These are phyloP conservation scores for Berkeleyomyces rouxiae DNA, from an alignment of 2,329 filamentous ascomycete genomes.

Conservation along the genomic window DNA sequence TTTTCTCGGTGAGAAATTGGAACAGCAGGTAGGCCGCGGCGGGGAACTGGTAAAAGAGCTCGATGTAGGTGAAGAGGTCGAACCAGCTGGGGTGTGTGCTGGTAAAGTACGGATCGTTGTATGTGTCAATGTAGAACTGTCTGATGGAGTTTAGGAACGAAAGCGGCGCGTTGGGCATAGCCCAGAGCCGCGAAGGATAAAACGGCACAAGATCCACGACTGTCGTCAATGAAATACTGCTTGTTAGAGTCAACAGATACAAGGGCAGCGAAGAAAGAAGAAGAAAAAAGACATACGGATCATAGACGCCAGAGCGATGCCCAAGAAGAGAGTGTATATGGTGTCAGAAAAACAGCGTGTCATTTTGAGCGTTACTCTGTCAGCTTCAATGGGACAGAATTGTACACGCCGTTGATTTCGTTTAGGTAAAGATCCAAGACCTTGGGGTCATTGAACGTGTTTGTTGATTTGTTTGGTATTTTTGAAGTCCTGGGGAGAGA, in stretches of 20 bases:
- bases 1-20: constrained; percentile 20
- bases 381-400: too few relatives aligned
- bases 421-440: too few relatives aligned
- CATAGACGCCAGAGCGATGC: constrained; percentile 14
- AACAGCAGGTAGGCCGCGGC: constrained; percentile 31
- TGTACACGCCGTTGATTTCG: too few relatives aligned
- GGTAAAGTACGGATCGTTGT: constrained; percentile 35
- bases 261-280: background rate
- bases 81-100: constrained; percentile 31
- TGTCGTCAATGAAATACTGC: constrained; percentile 16
- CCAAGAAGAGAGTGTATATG: constrained; percentile 6
- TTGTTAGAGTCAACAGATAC: background rate
- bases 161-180: constrained; percentile 26
- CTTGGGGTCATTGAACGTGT: too few relatives aligned
- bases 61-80: constrained; percentile 32
- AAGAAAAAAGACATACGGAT: constrained; percentile 11
- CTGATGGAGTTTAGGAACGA: constrained; percentile 31
- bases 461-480: too few relatives aligned
- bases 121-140: constrained; percentile 28
- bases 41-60: constrained; percentile 34
- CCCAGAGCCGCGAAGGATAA: constrained; percentile 33
- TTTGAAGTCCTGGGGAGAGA: too few relatives aligned
- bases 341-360: background rate
- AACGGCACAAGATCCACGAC: constrained; percentile 37
- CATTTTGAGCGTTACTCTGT: background rate